phyloP scores from a whole-genome alignment of 768 basidiomycete species.

The Russula griseocarnosa region DNA sequence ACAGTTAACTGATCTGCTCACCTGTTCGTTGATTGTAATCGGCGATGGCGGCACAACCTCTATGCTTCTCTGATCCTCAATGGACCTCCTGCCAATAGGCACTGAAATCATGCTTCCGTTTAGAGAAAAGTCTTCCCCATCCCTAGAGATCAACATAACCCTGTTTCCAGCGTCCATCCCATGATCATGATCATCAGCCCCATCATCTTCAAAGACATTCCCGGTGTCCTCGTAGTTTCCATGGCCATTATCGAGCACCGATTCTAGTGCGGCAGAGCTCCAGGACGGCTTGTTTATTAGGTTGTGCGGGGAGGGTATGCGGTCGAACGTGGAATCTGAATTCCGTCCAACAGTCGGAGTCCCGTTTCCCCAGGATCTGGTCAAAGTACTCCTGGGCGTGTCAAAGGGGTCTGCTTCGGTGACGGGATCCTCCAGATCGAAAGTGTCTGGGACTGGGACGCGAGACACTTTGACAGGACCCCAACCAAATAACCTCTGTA shows the following conservation, averaged over 20 bases:
- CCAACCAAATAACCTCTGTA: conserved; percentile 14
- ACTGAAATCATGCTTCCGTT: background rate
- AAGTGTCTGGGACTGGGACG: conserved; percentile 4
- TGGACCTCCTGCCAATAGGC: background rate
- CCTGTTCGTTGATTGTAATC: background rate
- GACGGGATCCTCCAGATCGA: conserved; percentile 16
- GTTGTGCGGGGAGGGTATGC: background rate
- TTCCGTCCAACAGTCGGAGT: background rate
- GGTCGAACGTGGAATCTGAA: background rate
- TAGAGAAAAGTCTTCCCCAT: conserved; percentile 14
- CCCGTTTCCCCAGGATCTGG: background rate
- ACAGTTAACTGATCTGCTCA: background rate
- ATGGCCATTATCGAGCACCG: background rate
- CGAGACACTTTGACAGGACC: conserved; percentile 19
- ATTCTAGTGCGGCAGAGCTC: background rate
- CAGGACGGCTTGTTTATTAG: background rate
- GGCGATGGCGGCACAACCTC: conserved; percentile 26
- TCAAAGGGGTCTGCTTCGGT: conserved; percentile 7
- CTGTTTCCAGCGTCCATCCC: background rate
- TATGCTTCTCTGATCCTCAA: conserved; percentile 14
- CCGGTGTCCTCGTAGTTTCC: background rate
- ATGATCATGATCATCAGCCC: background rate
- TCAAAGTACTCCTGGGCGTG: conserved; percentile 10
- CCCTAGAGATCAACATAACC: conserved; percentile 21
- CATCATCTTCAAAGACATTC: background rate